phyloP scores from a whole-genome alignment of 208 protist species.

The Leishmania tropica region DNA sequence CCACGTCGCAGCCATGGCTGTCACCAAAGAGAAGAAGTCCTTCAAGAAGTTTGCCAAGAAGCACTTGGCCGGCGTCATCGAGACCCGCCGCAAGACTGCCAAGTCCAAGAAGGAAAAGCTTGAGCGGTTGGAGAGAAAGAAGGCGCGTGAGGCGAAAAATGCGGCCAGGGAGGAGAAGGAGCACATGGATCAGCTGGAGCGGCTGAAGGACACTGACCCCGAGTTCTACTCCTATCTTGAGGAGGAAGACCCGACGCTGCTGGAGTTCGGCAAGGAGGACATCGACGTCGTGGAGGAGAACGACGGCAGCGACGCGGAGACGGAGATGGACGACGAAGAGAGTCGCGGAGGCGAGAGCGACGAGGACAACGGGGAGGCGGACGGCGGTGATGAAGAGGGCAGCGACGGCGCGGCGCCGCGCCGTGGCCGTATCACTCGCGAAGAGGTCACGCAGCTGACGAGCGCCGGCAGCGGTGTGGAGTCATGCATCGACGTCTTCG shows the following conservation, averaged over 20 bases:
- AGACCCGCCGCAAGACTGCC: constrained; percentile 86
- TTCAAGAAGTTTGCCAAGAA: constrained; percentile 94
- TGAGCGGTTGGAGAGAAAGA: constrained; percentile 81
- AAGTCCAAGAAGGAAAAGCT: constrained; percentile 90
- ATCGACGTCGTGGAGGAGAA: constrained; percentile 72
- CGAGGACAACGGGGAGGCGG: constrained; percentile 31
- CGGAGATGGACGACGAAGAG: constrained; percentile 75
- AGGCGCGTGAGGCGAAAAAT: constrained; percentile 66
- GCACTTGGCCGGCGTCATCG: constrained; percentile 87
- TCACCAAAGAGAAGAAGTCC: constrained; percentile 89
- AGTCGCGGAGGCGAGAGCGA: constrained; percentile 30
- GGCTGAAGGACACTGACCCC: constrained; percentile 89
- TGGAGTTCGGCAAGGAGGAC: constrained; percentile 87
- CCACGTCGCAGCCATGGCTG: constrained; percentile 37
- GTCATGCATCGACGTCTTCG: constrained; percentile 73
- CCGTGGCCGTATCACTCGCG: constrained; percentile 49
- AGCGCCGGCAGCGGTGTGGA: constrained; percentile 42
- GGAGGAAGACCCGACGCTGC: constrained; percentile 86
- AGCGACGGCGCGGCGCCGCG: constrained; percentile 23
- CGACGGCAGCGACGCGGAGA: constrained; percentile 77
- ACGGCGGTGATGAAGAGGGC: constrained; percentile 36
- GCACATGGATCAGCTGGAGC: constrained; percentile 87
- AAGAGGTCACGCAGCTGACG: constrained; percentile 60
- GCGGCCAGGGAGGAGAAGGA: constrained; percentile 82
- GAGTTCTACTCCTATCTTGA: constrained; percentile 92